Evolutionary conservation across 2,329 filamentous ascomycete genomes (phyloP), one percentile per base, ranked within the genome.

Genomic region (Beauveria bassiana): DNA sequence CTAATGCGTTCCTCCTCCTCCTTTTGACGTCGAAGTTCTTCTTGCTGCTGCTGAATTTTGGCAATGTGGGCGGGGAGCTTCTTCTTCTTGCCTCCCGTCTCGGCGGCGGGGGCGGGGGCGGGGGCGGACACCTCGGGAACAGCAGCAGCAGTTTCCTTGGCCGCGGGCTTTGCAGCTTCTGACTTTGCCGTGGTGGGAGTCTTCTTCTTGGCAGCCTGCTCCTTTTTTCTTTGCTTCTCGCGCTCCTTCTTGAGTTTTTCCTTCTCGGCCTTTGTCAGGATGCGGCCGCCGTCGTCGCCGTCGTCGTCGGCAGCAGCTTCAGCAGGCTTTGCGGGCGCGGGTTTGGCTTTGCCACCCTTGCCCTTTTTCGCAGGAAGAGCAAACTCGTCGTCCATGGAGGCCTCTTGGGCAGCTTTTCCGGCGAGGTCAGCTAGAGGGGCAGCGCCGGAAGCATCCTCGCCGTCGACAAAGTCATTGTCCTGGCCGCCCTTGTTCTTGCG

Each of bases 141-240:
- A 14, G 85, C 84, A 42, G 76, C 77, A 22, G 81, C 77, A 65
- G 89, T 80, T 16, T 78, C 81, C 67, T 81, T 79, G 67, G 81
- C 72, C 62, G 73, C 65, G 58, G 68, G 67, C 59, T 64, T 61
- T 24, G 50, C 64, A 16, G 61, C 18, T 38, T 61, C 61, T 34
- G 64, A 34, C 77, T 91, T 92, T 79, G 93, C 75, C 26, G 81
- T 77, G 43, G 75, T 76, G 16, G 77, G 77, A 5, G 70, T 64
- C 78, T 95, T 96, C 82, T 96, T 96, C 79, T 93, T 91, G 31
- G 89, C 86, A 66, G 91, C 91, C 88, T 98, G 89, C 77, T 99
- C 95, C 86, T 93, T 99, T 80, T 99, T 99, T 67, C 93, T 84
- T 78, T 95, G 90, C 86, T 99, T 99, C 80, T 99, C 95, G 64